These are phyloP conservation scores for Coffea canephora DNA, from an alignment of 257 asterid genomes.

Conservation along the genomic window DNA sequence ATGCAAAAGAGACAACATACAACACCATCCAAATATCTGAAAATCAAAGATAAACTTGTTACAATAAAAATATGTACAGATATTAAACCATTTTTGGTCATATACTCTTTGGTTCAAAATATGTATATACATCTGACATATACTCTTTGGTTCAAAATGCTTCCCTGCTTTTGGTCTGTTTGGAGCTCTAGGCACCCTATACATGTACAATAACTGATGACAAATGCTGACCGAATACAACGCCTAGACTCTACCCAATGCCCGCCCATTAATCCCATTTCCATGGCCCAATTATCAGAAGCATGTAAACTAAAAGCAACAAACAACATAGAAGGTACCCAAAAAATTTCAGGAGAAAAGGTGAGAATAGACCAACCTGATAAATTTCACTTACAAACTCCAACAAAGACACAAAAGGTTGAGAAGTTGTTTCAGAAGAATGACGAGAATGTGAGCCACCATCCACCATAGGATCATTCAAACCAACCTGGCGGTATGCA, in stretches of 20 bases:
- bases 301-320: neutral
- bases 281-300: neutral
- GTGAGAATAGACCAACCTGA: slow-evolving; percentile 60
- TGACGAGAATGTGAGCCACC: slow-evolving; percentile 51
- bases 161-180: neutral
- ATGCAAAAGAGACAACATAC: neutral
- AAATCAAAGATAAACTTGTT: neutral
- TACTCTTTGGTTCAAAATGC: neutral
- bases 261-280: neutral
- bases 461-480: slow-evolving; percentile 57
- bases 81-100: no score
- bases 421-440: slow-evolving; percentile 44
- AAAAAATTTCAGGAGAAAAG: slow-evolving; percentile 4
- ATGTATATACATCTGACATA: neutral
- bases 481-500: slow-evolving; percentile 53
- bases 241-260: neutral
- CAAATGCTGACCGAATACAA: neutral
- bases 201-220: neutral
- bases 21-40: neutral
- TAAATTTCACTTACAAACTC: slow-evolving; percentile 95
- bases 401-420: slow-evolving; percentile 78
- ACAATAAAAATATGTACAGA: no score
- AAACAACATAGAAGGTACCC: neutral
- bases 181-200: neutral
- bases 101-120: neutral